Base-by-base conservation (phyloP, 169 alveolate genomes). In the Plasmodium falciparum region DNA sequence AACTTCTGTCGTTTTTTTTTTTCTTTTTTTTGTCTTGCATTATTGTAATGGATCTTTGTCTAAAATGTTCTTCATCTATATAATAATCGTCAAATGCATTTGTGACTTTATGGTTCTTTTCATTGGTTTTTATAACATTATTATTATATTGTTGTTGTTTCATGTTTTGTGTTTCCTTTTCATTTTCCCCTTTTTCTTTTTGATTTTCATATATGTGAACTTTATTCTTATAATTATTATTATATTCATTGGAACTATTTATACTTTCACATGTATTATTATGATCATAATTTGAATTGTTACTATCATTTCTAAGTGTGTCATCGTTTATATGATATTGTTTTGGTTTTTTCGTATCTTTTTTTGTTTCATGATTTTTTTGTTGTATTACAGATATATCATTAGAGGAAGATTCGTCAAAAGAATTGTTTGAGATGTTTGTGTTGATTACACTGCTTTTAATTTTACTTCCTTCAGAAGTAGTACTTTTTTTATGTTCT, bases 401-500 rank as follows among this genome's bases (percentile, higher is more conserved):
- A 39, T 39, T 39, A 80, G 15, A 70, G 39, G 73, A 67, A n/a
- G 90, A 80, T 61, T 26, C 11, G 43, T 80, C 73, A 9, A 54
- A 80, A 9, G 72, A 26, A 59, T 65, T 80, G 43, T 39, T 69
- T 33, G 73, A 70, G 33, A 67, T 26, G 3, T 80, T 24, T 13
- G 90, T 11, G 29, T 43, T 80, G 20, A 50, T 29, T 39, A 50
- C 15, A 69, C 58, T 80, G 17, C 22, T 56, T 56, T 56, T 56
- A 8, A 17, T 56, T 12, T 56, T 56, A 17, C 17, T 56, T 56
- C 65, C 65, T 56, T 3, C 65, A 56, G 15, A 56, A 17, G 24
- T 17, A 56, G 7, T 56, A n/a, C 50, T 69, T 54, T 80, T 69
- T 80, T 26, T 69, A 15, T 80, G 67, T 43, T 69, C 90, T 58